Conservation (phyloP, 73 alveolate species). For the Symbiodinium natans region DNA sequence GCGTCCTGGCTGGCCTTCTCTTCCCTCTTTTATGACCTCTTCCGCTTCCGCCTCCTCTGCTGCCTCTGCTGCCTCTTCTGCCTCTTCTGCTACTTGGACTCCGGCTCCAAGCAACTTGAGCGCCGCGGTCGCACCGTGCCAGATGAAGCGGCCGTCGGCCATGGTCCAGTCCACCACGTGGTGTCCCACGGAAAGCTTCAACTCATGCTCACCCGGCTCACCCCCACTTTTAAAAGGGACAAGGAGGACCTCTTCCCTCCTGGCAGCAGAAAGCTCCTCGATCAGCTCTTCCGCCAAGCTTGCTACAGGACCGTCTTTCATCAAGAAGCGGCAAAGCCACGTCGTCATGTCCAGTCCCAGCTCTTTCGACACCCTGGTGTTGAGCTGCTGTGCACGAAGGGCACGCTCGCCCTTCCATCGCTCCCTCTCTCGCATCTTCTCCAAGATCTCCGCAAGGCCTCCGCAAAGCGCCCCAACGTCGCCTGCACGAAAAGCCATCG, state of each 20-base stretch:
- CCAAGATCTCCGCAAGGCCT: background rate
- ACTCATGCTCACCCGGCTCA: background rate
- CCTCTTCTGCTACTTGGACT: no score
- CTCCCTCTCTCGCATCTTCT: background rate
- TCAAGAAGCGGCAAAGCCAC: conserved; percentile 47
- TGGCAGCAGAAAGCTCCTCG: conserved; percentile 78
- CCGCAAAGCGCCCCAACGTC: background rate
- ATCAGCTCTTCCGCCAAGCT: conserved; percentile 53
- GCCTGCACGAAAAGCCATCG: background rate
- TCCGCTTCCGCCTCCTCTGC: background rate
- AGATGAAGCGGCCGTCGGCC: conserved; percentile 74
- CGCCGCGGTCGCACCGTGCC: conserved; percentile 41
- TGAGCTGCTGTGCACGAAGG: conserved; percentile 8
- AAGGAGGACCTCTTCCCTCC: conserved; percentile 29
- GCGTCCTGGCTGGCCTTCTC: no score
- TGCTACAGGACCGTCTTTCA: conserved; percentile 1
- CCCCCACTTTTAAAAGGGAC: background rate
- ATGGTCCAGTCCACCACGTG: conserved; percentile 62
- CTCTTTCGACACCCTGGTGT: conserved; percentile 12
- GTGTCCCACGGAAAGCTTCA: background rate
- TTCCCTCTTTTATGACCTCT: no score
- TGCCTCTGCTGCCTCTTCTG: no score
- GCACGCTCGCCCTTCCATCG: conserved; percentile 45
- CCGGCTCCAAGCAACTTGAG: conserved; percentile 22
- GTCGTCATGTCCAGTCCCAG: conserved; percentile 58